Percentiles rank a stretch among this genome's conserved stretches.
Evolutionary conservation across 345 rosid genomes (phyloP).

Genomic region (Nephelium lappaceum): DNA sequence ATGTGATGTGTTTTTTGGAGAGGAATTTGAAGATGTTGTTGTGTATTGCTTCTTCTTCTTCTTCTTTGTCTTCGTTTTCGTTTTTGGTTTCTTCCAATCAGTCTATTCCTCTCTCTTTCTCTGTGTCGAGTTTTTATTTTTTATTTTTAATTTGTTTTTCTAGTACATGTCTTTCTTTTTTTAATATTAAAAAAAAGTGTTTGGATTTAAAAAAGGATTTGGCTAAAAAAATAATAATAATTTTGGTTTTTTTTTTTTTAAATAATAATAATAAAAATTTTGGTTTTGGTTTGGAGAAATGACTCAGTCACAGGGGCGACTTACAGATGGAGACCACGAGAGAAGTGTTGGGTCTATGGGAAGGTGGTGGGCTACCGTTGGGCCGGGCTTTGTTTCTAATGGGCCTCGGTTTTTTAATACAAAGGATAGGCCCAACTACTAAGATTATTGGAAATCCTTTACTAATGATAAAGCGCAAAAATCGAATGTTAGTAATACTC

Average conservation of each 20-base stretch:
- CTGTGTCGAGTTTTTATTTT: neutral
- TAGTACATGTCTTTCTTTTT: no score
- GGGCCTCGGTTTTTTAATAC: neutral
- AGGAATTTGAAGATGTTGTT: neutral
- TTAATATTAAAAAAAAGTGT: no score
- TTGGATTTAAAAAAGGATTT: no score
- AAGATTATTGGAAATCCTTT: no score
- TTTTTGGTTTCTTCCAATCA: neutral
- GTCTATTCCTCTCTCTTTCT: neutral
- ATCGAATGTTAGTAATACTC: no score
- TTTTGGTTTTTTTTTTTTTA: no score
- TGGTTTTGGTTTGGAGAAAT: neutral
- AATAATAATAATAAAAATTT: no score
- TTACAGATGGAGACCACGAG: neutral
- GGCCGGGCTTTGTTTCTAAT: neutral
- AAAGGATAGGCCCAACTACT: no score
- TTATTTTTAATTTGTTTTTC: neutral
- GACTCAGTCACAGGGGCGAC: neutral
- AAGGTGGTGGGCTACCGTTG: neutral
- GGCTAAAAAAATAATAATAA: no score
- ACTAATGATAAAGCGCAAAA: no score
- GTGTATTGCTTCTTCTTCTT: neutral
- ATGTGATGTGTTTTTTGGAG: neutral
- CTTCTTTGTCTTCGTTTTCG: neutral
- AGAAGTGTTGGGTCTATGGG: neutral